Evolutionary conservation across 192 early-diverging fungal genomes (phyloP), one percentile per base, ranked within the genome.

Genomic region (Radiomyces spectabilis): DNA sequence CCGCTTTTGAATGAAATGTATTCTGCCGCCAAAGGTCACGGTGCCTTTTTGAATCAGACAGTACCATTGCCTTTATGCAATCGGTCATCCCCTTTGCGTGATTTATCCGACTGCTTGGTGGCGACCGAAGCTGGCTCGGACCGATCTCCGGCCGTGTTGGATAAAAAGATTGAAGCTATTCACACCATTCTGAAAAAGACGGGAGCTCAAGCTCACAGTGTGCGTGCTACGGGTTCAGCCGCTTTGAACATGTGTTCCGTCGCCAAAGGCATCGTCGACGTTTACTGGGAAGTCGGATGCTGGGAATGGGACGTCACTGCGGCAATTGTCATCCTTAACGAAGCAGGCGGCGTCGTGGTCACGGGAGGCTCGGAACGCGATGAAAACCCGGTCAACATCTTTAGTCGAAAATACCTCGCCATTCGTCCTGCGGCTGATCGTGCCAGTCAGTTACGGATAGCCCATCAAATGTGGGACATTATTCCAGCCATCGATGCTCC

Each of bases 281-380:
- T 87, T 5, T 97, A 93, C 67, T 98, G 92, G 89, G 95, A 98
- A 65, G 76, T 84, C 37, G 95, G 94, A 5, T 75, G 68, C 51
- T 81, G 79, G 79, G 79, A 77, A 30, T 81, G 79, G 78, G 95
- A 98, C 65, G 85, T 97, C 31, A 84, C 86, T 18, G 95, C 93
- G 15, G 92, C 80, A n/a, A 73, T 82, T 3, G 76, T 90, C 13
- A 87, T 98, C 62, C 66, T 95, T 5, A 61, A 68, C 13, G 94
- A 98, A 62, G 71, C 93, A 5, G 93, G 95, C 13, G 92, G 95
- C 15, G 51, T 83, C 2, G 80, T 91, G 13, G 73, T 89, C 19
- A 76, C 78, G 26, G 85, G 81, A 16, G 48, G 63, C 27, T 61
- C 61, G 30, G 61, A 66, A 19, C 49, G 64, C 10, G 59, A 53